Conservation (phyloP, 306 rosid genomes). For the Dalbergia cochinchinensis region DNA sequence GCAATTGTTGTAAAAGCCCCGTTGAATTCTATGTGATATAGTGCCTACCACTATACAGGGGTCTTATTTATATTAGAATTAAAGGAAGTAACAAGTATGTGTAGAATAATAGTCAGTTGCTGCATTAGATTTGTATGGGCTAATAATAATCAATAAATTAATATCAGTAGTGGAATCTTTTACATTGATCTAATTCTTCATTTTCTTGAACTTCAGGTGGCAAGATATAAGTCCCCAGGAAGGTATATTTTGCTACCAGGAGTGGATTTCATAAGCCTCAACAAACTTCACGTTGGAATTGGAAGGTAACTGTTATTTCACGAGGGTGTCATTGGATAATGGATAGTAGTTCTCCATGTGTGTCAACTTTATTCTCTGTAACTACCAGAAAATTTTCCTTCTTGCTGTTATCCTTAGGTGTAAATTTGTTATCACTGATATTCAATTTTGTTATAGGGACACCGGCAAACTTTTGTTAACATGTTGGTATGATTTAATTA, state of each 20-base stretch:
- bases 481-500: neutral
- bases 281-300: conserved; percentile 68
- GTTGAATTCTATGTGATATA: neutral
- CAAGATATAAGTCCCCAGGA: conserved; percentile 85
- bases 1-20: neutral
- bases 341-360: neutral
- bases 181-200: conserved; percentile 44
- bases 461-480: neutral
- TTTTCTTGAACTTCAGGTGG: conserved; percentile 74
- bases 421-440: neutral
- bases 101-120: neutral
- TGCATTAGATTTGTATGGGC: neutral
- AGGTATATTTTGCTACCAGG: conserved; percentile 72
- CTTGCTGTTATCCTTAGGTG: neutral
- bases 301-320: conserved; percentile 74
- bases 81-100: neutral
- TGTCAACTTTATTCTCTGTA: neutral
- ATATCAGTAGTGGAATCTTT: conserved; percentile 26
- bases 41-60: neutral
- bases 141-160: neutral
- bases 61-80: neutral
- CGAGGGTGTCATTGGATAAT: conserved; percentile 9
- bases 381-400: neutral
- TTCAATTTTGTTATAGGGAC: neutral
- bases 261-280: conserved; percentile 67